A percentile compares a stretch with the other conserved stretches of the same genome.
phyloP scores from a whole-genome alignment of 768 basidiomycete genomes.

The Sporobolomyces roseus region DNA sequence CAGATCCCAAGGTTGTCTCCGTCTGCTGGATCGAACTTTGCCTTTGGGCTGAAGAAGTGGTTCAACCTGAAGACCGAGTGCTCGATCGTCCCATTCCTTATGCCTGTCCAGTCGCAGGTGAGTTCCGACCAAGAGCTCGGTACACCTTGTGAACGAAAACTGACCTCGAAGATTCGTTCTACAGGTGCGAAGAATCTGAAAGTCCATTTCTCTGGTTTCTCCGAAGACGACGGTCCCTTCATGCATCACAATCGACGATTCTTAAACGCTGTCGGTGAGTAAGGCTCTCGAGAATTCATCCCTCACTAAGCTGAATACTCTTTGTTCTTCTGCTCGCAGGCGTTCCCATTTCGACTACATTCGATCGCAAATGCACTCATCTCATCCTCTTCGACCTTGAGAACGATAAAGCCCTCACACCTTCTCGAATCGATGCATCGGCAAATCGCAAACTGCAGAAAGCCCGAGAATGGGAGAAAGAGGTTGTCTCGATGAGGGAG shows the following conservation, averaged over 20 bases:
- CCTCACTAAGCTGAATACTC: too few relatives aligned
- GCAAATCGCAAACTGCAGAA: slow-evolving; percentile 3
- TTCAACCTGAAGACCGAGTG: background rate
- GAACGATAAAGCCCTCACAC: background rate
- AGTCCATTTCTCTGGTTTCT: slow-evolving; percentile 21
- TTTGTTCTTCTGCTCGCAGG: background rate
- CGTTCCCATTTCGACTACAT: background rate
- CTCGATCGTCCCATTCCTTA: slow-evolving; percentile 27
- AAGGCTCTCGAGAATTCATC: background rate
- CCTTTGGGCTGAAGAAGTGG: slow-evolving; percentile 11
- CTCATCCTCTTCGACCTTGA: slow-evolving; percentile 19
- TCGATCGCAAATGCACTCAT: slow-evolving; percentile 19
- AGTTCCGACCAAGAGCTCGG: background rate
- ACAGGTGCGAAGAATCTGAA: slow-evolving; percentile 5
- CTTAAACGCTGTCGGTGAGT: slow-evolving; percentile 18
- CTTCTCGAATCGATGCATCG: background rate
- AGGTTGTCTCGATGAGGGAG: slow-evolving; percentile 13
- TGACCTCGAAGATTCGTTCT: too few relatives aligned
- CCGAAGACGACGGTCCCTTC: background rate
- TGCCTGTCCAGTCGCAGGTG: slow-evolving; percentile 18
- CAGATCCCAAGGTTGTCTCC: slow-evolving; percentile 23
- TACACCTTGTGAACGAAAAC: too few relatives aligned
- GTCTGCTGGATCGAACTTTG: slow-evolving; percentile 38
- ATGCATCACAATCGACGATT: slow-evolving; percentile 20
- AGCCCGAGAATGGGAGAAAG: slow-evolving; percentile 18